Percentiles rank a stretch among this genome's conserved stretches.
Conservation (phyloP, 2,329 filamentous ascomycete species). For the Phyllosticta citribraziliensis region DNA sequence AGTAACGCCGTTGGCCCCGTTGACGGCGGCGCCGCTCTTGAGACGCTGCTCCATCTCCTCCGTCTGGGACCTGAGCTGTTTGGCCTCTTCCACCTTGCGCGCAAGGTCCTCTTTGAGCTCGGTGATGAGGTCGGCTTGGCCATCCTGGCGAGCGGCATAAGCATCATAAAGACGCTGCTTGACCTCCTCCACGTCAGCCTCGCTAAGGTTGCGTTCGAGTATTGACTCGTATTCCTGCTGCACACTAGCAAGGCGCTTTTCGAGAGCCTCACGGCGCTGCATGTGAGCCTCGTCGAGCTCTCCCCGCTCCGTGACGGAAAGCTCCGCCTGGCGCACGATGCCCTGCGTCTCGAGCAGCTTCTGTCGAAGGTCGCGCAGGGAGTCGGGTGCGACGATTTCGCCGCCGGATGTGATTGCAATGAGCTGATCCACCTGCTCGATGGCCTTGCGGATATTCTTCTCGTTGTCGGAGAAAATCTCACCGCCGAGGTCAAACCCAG, state of each 20-base stretch:
- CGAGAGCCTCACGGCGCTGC: conserved; percentile 64
- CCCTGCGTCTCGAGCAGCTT: conserved; percentile 83
- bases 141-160: conserved; percentile 64
- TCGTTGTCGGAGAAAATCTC: conserved; percentile 94
- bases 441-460: conserved; percentile 69
- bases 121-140: conserved; percentile 62
- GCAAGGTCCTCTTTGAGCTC: conserved; percentile 67
- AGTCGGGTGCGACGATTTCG: conserved; percentile 70
- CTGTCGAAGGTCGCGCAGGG: conserved; percentile 65
- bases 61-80: conserved; percentile 68
- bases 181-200: conserved; percentile 73
- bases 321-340: conserved; percentile 83
- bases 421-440: conserved; percentile 71
- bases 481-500: conserved; percentile 86
- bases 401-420: conserved; percentile 67
- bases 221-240: conserved; percentile 80
- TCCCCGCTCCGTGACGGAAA: conserved; percentile 65
- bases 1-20: conserved; percentile 49
- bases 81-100: conserved; percentile 72
- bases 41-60: conserved; percentile 68
- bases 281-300: conserved; percentile 51
- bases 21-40: conserved; percentile 47
- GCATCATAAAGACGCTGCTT: conserved; percentile 69
- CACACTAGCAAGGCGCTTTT: conserved; percentile 61
- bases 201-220: conserved; percentile 66